phyloP scores from a whole-genome alignment of 2,329 filamentous ascomycete species.

The Thelonectria discophora region DNA sequence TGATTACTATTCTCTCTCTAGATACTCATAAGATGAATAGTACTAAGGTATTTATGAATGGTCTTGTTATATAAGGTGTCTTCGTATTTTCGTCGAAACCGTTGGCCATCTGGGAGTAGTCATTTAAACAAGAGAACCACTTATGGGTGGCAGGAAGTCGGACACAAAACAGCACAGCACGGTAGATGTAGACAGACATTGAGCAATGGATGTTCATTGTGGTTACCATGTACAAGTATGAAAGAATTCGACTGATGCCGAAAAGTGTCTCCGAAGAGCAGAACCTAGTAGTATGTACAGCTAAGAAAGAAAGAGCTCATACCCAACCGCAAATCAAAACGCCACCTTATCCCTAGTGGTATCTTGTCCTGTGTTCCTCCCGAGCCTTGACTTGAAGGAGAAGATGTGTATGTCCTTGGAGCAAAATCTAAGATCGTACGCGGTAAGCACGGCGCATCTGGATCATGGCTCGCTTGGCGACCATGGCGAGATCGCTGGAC shows the following conservation, averaged over 20 bases:
- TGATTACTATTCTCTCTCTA: too few relatives aligned
- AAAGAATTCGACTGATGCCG: not conserved
- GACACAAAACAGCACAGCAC: not conserved
- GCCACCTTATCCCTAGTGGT: not conserved
- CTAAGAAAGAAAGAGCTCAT: not conserved
- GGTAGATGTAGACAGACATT: not conserved
- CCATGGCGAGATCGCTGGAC: constrained; percentile 50
- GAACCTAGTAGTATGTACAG: constrained; percentile 11
- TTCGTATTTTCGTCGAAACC: too few relatives aligned
- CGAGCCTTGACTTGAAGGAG: not conserved
- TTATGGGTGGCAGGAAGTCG: not conserved
- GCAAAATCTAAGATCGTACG: constrained; percentile 5
- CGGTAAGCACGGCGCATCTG: constrained; percentile 44
- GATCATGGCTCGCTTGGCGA: constrained; percentile 26
- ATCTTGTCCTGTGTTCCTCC: not conserved
- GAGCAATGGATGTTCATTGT: not conserved
- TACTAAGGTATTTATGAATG: too few relatives aligned
- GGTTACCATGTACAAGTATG: not conserved
- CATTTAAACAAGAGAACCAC: not conserved
- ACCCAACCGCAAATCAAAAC: not conserved
- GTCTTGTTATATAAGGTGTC: too few relatives aligned
- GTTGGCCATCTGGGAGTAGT: too few relatives aligned
- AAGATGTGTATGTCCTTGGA: not conserved
- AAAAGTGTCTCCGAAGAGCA: not conserved
- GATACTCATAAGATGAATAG: too few relatives aligned